Percentiles rank a stretch among this genome's conserved stretches.
Conservation (phyloP, 768 basidiomycete genomes). For the Tephrocybe sp. region DNA sequence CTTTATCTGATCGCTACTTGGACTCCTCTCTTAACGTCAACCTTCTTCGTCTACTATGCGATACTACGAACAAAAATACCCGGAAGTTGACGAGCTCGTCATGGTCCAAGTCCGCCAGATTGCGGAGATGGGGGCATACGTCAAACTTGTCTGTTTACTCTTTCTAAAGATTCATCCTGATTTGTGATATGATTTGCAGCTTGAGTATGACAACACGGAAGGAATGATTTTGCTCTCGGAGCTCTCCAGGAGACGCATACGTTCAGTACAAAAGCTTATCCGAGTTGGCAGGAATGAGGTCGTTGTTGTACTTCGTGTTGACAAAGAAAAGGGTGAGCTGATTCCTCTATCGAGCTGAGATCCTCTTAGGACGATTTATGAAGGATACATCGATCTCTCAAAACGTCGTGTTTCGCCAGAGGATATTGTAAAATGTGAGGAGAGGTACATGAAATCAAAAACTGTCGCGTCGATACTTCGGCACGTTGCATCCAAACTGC, state of each 20-base stretch:
- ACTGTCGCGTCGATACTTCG: slow-evolving; percentile 91
- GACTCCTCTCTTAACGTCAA: neutral
- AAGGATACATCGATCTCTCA: slow-evolving; percentile 98
- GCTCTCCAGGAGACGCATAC: slow-evolving; percentile 91
- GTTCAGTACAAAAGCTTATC: slow-evolving; percentile 97
- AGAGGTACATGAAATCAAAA: slow-evolving; percentile 97
- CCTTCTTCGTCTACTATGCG: slow-evolving; percentile 50
- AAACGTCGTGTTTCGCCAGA: slow-evolving; percentile 98
- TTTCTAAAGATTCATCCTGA: neutral
- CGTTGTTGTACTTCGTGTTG: slow-evolving; percentile 95
- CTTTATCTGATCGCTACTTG: slow-evolving; percentile 1
- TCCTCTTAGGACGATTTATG: neutral
- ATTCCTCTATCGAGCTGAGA: neutral
- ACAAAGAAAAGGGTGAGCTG: slow-evolving; percentile 92
- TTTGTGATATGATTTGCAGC: slow-evolving; percentile 39
- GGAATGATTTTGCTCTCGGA: slow-evolving; percentile 99
- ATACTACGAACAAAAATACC: slow-evolving; percentile 91
- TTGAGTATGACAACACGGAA: slow-evolving; percentile 98
- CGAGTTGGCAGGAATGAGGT: slow-evolving; percentile 97
- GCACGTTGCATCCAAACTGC: slow-evolving; percentile 84
- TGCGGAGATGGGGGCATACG: slow-evolving; percentile 99
- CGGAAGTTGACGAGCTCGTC: slow-evolving; percentile 96
- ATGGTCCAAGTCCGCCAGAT: slow-evolving; percentile 99
- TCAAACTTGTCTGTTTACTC: slow-evolving; percentile 77
- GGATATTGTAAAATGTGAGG: slow-evolving; percentile 98